Evolutionary conservation across 768 basidiomycete genomes (phyloP), one percentile per base, ranked within the genome.

Genomic region (Chlorophyllum brunneum): DNA sequence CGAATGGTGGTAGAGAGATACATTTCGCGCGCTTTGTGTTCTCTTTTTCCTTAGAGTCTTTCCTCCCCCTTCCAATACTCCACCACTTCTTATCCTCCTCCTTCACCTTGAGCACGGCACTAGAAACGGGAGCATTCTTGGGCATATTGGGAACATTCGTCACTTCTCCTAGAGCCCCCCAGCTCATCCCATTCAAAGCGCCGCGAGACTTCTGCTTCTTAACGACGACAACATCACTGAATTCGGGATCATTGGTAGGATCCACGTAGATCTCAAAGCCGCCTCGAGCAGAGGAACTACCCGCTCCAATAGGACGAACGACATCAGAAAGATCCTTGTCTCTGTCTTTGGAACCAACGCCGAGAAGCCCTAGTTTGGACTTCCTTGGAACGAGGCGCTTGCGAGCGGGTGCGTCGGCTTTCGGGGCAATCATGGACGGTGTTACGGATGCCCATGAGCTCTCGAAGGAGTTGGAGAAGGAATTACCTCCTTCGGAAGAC

Each of bases 251-350:
- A 20, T 76, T 69, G 0, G 75, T 67, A 1, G 83, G 80, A 56
- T 89, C 88, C 7, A 89, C 84, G 58, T 75, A 78, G 40, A 90
- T 87, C 57, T 90, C 87, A 59, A 87, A 83, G 1, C 81, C 81
- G 4, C 77, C 69, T n/a, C 67, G 65, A 2, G 69, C 69, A 10
- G 64, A 55, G 18, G 59, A 29, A n/a, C 58, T 55, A 34, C 52
- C 42, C 7, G 56, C 71, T 7, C 76, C 75, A 2, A 83, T 74
- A 24, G 79, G 77, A 24, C 82, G 67, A 5, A 77, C 71, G 33
- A 80, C 81, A 54, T 87, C 86, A 2, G 80, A 82, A 38, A 86
- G 69, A 59, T 87, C 86, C 9, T 66, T 68, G 2, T 53, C 63
- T 34, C 63, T 67, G 42, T 61, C 63, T 6, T 37, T 48, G 24